A percentile compares a stretch with the other conserved stretches of the same genome.
phyloP scores from a whole-genome alignment of 169 alveolate genomes.

The Theileria parva region DNA sequence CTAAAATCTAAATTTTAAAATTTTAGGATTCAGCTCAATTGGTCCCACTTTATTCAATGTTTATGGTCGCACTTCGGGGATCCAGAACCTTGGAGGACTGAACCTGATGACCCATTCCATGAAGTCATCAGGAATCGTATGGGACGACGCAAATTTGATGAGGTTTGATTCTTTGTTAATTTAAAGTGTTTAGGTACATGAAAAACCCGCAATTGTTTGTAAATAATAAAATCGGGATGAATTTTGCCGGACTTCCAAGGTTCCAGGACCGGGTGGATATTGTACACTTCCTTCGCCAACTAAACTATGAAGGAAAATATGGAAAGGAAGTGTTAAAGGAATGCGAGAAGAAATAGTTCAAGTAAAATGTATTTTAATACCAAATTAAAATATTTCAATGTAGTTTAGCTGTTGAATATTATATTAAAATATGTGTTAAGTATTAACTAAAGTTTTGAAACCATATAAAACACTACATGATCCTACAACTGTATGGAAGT shows the following conservation, averaged over 20 bases:
- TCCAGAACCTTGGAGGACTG: constrained; percentile 57
- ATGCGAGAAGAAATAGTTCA: constrained; percentile 5
- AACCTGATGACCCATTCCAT: constrained; percentile 70
- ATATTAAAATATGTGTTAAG: background rate
- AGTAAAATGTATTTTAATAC: background rate
- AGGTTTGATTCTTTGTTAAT: constrained; percentile 22
- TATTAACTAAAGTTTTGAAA: background rate
- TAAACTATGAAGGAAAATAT: constrained; percentile 73
- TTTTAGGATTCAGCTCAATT: constrained; percentile 74
- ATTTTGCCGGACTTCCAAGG: constrained; percentile 74
- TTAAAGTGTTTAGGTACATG: constrained; percentile 64
- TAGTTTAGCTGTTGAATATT: background rate
- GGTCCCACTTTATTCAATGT: constrained; percentile 83
- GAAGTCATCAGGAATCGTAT: constrained; percentile 76
- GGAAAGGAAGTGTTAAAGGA: constrained; percentile 69
- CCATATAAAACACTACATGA: constrained; percentile 30
- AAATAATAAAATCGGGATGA: constrained; percentile 74
- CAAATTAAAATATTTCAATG: background rate
- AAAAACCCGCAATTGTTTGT: constrained; percentile 76
- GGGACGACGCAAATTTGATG: constrained; percentile 82
- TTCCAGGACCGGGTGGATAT: constrained; percentile 82
- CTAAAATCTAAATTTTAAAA: background rate
- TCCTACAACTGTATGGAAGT: constrained; percentile 64
- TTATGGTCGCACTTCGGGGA: constrained; percentile 80
- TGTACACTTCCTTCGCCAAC: constrained; percentile 74